Evolutionary conservation across 805 yeast genomes (phyloP).

Genomic region (Yamadazyma phyllophila): DNA sequence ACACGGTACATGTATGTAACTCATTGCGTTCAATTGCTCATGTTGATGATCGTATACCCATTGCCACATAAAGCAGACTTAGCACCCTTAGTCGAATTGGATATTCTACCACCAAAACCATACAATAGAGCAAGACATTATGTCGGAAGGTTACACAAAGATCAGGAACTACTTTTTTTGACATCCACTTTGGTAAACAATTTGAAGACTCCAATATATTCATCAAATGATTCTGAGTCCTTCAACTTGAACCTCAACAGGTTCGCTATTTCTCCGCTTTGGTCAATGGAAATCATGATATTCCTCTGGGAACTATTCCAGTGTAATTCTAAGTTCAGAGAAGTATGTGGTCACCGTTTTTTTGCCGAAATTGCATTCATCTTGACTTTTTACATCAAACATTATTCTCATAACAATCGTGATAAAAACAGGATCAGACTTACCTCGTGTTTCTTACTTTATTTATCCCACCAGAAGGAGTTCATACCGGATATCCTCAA

Average conservation of each 20-base stretch:
- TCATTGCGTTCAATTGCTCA: conserved; percentile 59
- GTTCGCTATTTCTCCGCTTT: conserved; percentile 24
- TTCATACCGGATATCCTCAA: conserved; percentile 40
- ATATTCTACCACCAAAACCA: conserved; percentile 27
- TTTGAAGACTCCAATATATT: conserved; percentile 43
- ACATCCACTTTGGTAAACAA: conserved; percentile 47
- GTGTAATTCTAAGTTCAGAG: conserved; percentile 60
- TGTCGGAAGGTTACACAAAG: conserved; percentile 53
- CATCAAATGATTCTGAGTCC: conserved; percentile 13
- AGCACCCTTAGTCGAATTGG: not conserved
- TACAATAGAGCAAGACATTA: conserved; percentile 50
- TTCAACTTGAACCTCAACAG: conserved; percentile 7
- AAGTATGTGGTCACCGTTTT: conserved; percentile 35
- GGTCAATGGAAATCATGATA: conserved; percentile 61
- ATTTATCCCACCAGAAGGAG: conserved; percentile 42
- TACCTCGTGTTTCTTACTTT: conserved; percentile 51
- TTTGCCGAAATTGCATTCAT: conserved; percentile 54
- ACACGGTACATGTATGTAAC: conserved; percentile 48
- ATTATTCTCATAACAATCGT: conserved; percentile 39
- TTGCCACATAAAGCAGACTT: conserved; percentile 39
- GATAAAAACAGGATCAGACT: conserved; percentile 47
- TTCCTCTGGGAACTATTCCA: conserved; percentile 76
- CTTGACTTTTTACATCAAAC: conserved; percentile 56
- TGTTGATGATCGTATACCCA: conserved; percentile 61
- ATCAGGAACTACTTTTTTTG: conserved; percentile 52